Conservation (phyloP, 495 filamentous ascomycete genomes). For the Amorphotheca resinae region DNA sequence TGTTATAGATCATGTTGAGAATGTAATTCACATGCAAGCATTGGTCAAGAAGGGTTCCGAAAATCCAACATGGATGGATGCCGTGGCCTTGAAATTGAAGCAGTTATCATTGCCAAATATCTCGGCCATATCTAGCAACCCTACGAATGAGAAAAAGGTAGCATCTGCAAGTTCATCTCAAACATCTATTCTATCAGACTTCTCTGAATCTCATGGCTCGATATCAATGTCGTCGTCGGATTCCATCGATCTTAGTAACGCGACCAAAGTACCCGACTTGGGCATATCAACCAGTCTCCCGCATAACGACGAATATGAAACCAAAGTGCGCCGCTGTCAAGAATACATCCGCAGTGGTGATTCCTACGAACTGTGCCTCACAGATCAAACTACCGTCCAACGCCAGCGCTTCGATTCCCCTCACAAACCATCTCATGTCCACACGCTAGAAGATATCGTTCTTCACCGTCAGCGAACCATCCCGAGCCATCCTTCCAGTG, state of each 20-base stretch:
- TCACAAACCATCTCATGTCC: background rate
- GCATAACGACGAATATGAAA: constrained; percentile 42
- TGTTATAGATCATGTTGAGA: constrained; percentile 59
- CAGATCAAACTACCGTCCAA: constrained; percentile 51
- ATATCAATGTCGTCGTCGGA: background rate
- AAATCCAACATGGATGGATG: constrained; percentile 9
- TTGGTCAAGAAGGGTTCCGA: constrained; percentile 21
- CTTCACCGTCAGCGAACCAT: background rate
- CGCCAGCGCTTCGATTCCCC: background rate
- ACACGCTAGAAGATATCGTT: background rate
- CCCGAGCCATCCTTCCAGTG: constrained; percentile 16
- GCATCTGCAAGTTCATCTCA: background rate
- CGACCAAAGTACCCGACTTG: background rate
- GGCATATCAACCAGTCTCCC: constrained; percentile 22
- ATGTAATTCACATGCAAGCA: constrained; percentile 52
- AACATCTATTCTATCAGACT: background rate
- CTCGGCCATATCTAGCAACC: background rate
- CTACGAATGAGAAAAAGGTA: background rate
- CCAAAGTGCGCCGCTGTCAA: constrained; percentile 57
- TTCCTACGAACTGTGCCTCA: constrained; percentile 91
- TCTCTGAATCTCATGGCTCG: background rate
- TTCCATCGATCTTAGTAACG: background rate
- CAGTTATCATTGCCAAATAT: background rate
- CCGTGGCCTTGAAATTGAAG: background rate
- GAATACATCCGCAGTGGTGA: constrained; percentile 61